A percentile compares a stretch with the other conserved stretches of the same genome.
These are phyloP conservation scores for Kewa caespitosa DNA, from an alignment of 179 eudicot genomes.

Conservation along the genomic window DNA sequence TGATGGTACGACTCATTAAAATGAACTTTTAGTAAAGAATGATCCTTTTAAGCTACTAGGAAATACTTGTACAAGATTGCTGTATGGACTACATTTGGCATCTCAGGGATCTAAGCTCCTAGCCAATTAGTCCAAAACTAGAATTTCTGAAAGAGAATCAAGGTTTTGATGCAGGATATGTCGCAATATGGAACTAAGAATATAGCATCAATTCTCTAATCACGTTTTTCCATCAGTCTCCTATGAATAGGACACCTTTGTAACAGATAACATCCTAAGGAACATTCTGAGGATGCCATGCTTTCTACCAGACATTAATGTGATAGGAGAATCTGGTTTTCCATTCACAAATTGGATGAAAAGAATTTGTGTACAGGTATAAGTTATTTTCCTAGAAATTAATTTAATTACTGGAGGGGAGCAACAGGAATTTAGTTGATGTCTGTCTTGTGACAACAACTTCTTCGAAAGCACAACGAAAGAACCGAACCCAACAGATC, in stretches of 20 bases:
- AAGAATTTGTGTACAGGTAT: conserved; percentile 16
- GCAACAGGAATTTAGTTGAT: conserved; percentile 22
- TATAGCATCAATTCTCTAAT: conserved; percentile 26
- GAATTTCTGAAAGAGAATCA: background rate
- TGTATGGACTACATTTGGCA: conserved; percentile 15
- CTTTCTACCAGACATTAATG: conserved; percentile 3
- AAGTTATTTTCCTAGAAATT: conserved; percentile 27
- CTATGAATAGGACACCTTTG: conserved; percentile 20
- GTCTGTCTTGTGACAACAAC: conserved; percentile 24
- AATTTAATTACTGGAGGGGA: conserved; percentile 23
- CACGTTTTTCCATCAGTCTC: background rate
- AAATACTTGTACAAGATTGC: background rate
- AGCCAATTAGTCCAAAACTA: background rate
- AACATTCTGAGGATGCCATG: conserved; percentile 10
- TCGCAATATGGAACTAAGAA: conserved; percentile 21
- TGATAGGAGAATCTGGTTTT: background rate
- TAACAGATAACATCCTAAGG: conserved; percentile 19
- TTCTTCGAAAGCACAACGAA: background rate
- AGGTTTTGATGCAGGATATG: conserved; percentile 16
- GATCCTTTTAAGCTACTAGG: background rate
- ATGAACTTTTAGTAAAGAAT: no score
- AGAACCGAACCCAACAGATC: conserved; percentile 10
- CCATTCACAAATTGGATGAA: conserved; percentile 20
- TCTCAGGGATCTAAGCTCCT: conserved; percentile 15
- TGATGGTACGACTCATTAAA: background rate